phyloP scores from a whole-genome alignment of 768 basidiomycete species.

The Gymnopilus dilepis region DNA sequence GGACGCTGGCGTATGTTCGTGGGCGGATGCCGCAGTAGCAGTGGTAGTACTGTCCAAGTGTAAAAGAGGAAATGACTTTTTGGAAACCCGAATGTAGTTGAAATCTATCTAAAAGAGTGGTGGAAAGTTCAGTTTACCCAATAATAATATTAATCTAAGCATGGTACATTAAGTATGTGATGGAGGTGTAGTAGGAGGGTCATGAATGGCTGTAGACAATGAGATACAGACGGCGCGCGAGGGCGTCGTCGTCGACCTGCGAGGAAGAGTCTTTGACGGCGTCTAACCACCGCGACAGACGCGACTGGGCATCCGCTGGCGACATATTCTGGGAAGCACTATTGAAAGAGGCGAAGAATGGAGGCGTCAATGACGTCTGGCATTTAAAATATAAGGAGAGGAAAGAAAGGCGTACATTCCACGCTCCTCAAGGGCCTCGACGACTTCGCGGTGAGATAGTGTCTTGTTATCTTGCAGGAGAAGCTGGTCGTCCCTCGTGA shows the following conservation, averaged over 20 bases:
- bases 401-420: slow-evolving; percentile 58
- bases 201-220: slow-evolving; percentile 38
- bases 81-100: background rate
- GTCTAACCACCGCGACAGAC: slow-evolving; percentile 70
- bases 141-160: slow-evolving; percentile 15
- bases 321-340: slow-evolving; percentile 43
- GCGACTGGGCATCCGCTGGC: slow-evolving; percentile 50
- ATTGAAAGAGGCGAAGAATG: background rate
- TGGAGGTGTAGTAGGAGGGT: background rate
- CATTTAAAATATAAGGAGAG: background rate
- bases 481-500: slow-evolving; percentile 69
- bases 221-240: slow-evolving; percentile 57
- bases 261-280: slow-evolving; percentile 39
- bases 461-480: slow-evolving; percentile 54
- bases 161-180: background rate
- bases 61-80: background rate
- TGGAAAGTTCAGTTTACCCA: slow-evolving; percentile 8
- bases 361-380: background rate
- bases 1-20: slow-evolving; percentile 61
- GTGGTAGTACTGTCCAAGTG: background rate
- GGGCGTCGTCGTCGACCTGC: slow-evolving; percentile 36
- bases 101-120: slow-evolving; percentile 17
- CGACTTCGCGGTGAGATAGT: slow-evolving; percentile 60
- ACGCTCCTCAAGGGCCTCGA: slow-evolving; percentile 74
- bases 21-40: slow-evolving; percentile 17